Evolutionary conservation across 371 early-diverging fungal genomes (phyloP), one percentile per base, ranked within the genome.

Genomic region (Mortierella sp.): DNA sequence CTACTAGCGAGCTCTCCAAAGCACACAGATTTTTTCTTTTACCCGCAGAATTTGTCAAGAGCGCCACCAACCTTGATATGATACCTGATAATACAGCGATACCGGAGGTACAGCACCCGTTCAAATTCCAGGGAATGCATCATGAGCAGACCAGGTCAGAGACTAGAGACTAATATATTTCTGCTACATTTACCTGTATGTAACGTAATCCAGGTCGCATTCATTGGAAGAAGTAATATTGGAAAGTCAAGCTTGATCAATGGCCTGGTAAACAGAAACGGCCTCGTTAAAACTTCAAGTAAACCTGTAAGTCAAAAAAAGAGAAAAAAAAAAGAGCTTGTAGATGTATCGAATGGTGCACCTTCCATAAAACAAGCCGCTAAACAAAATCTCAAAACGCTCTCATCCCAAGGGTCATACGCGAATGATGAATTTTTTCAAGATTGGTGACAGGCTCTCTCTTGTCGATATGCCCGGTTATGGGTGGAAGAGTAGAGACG

Each of bases 391-490:
- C n/a, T n/a, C n/a, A n/a, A n/a, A n/a, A 17, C 19, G 13, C 19
- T 45, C 19, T 45, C 19, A 19, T 19, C 19, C 45, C 13, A 19
- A 90, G 90, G 94, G 94, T 8, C 93, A 92, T 66, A 94, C 94
- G 0, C 85, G 87, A 28, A 67, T 89, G 55, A 83, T 94, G 70
- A 93, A 93, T 65, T 92, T 93, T 65, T 93, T 92, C 70, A 82
- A 87, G 43, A 76, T 93, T 55, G 89, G 86, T 2, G 80, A 77
- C 40, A 64, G 85, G 73, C 17, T 93, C 10, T 88, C 88, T 1
- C 60, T 94, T n/a, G 93, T 94, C 15, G 94, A 94, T 67, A 93
- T 93, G 93, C 94, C 94, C 7, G 94, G 94, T 4, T 94, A 94
- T 66, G 94, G 94, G 1, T 93, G 83, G 72, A 87, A 87, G 60